Evolutionary conservation across 768 basidiomycete genomes (phyloP).

Genomic region (Trametes elegans): DNA sequence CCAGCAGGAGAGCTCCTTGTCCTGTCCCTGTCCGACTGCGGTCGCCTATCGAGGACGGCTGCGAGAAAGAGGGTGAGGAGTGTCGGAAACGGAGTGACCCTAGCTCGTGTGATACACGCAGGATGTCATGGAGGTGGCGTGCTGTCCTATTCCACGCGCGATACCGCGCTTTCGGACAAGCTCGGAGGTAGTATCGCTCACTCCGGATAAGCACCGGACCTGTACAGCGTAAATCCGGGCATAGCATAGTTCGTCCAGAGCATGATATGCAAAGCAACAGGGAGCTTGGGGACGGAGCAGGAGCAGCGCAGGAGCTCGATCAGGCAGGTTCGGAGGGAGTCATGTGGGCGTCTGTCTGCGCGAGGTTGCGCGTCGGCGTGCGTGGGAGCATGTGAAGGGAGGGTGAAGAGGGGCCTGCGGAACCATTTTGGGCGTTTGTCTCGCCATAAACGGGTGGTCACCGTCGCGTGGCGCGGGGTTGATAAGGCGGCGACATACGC

Average conservation of each 20-base stretch:
- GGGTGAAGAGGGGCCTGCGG: constrained; percentile 5
- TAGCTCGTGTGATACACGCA: constrained; percentile 19
- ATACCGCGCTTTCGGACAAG: background rate
- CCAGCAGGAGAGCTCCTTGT: too few relatives aligned
- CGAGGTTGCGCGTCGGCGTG: constrained; percentile 1
- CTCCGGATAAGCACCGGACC: background rate
- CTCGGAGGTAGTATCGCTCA: background rate
- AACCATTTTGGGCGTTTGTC: constrained; percentile 7
- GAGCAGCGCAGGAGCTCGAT: background rate
- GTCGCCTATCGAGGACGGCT: background rate
- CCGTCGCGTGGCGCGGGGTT: constrained; percentile 17
- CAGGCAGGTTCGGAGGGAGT: background rate
- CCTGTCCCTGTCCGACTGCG: background rate
- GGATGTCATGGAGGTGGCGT: constrained; percentile 9
- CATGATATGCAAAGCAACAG: background rate
- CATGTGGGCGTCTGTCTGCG: constrained; percentile 1
- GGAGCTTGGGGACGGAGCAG: background rate
- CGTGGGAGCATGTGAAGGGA: constrained; percentile 5
- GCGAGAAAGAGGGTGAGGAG: background rate
- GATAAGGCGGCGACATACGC: constrained; percentile 20
- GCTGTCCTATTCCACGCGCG: constrained; percentile 4
- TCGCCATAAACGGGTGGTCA: constrained; percentile 8
- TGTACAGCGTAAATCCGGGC: background rate
- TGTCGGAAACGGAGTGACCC: background rate
- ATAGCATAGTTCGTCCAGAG: background rate